phyloP scores from a whole-genome alignment of 2,329 filamentous ascomycete species.

The Madurella fahalii region DNA sequence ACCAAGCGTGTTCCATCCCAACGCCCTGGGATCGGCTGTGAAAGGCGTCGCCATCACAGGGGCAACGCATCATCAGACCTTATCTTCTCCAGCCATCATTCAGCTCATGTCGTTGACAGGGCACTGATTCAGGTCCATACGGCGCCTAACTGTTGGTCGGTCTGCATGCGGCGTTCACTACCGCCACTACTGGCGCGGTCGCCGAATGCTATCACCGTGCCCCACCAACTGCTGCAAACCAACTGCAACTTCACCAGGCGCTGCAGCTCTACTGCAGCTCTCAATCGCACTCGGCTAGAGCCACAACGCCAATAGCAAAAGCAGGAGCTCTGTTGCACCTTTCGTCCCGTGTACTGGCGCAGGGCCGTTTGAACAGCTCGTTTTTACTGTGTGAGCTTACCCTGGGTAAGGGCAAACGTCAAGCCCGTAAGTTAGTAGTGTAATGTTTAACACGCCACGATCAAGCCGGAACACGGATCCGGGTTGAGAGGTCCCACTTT shows the following conservation, averaged over 20 bases:
- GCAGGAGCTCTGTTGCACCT: not conserved
- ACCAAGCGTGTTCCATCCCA: no score
- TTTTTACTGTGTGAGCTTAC: no score
- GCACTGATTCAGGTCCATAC: not conserved
- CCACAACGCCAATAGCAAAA: not conserved
- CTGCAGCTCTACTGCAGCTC: conserved; percentile 5
- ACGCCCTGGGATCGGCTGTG: no score
- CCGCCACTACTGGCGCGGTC: not conserved
- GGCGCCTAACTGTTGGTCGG: not conserved
- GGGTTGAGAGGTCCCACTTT: no score
- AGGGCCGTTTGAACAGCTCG: no score
- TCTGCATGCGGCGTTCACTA: not conserved
- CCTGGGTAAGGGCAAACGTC: no score
- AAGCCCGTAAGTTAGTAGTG: no score
- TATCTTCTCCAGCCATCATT: not conserved
- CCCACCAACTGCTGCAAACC: not conserved
- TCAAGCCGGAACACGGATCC: no score
- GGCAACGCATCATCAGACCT: no score
- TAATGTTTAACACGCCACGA: no score
- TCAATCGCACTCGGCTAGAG: conserved; percentile 1
- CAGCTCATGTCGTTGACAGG: not conserved
- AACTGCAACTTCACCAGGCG: not conserved
- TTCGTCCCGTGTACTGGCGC: not conserved
- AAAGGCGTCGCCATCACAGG: no score
- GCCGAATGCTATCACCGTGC: conserved; percentile 3